phyloP scores from a whole-genome alignment of 805 yeast genomes.

The Candida endomychidarum region DNA sequence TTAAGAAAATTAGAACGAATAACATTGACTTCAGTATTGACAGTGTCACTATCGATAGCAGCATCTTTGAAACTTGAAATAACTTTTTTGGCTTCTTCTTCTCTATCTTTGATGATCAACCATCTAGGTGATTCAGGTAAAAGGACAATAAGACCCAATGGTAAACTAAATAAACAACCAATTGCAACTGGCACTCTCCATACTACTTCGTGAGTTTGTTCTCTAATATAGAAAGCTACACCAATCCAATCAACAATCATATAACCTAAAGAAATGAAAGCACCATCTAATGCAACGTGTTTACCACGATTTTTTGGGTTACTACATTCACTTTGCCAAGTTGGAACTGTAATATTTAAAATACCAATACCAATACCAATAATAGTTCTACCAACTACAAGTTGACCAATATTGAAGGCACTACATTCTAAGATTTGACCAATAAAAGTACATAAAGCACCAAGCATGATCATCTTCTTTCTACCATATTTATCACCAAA shows the following conservation, averaged over 20 bases:
- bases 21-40: constrained; percentile 19
- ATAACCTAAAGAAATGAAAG: constrained; percentile 65
- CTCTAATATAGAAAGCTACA: constrained; percentile 59
- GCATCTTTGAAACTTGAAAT: constrained; percentile 20
- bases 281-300: constrained; percentile 66
- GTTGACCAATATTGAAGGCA: constrained; percentile 59
- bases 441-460: constrained; percentile 55
- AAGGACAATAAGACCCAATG: constrained; percentile 31
- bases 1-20: neutral
- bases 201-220: constrained; percentile 29
- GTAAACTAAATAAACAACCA: constrained; percentile 56
- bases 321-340: constrained; percentile 76
- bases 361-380: constrained; percentile 77
- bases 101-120: constrained; percentile 26
- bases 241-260: constrained; percentile 73
- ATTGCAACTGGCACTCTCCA: constrained; percentile 72
- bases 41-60: constrained; percentile 19
- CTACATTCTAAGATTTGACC: constrained; percentile 60
- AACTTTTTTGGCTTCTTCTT: constrained; percentile 23
- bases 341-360: constrained; percentile 73
- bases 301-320: constrained; percentile 65
- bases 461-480: constrained; percentile 56
- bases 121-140: constrained; percentile 47
- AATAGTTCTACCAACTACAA: constrained; percentile 62
- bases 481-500: constrained; percentile 66